phyloP scores from a whole-genome alignment of 768 basidiomycete genomes.

The Leccinum obscurum region DNA sequence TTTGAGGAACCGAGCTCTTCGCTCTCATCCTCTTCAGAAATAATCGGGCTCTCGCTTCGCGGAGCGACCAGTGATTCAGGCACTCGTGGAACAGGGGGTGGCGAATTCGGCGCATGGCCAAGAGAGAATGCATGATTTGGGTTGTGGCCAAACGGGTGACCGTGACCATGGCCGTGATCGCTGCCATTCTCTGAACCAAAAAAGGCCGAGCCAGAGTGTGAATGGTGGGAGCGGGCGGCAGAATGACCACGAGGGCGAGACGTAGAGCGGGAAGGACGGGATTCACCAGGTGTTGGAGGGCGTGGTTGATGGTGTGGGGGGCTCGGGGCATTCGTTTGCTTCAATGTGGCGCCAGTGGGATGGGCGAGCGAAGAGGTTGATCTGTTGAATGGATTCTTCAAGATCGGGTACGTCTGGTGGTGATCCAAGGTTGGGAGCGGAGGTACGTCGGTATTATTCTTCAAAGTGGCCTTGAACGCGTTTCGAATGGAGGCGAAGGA shows the following conservation, averaged over 20 bases:
- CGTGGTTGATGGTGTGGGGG: slow-evolving; percentile 50
- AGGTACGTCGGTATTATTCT: slow-evolving; percentile 62
- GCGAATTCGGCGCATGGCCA: slow-evolving; percentile 46
- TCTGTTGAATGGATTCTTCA: slow-evolving; percentile 82
- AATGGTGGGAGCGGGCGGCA: slow-evolving; percentile 71
- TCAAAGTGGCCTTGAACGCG: slow-evolving; percentile 67
- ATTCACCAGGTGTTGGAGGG: slow-evolving; percentile 59
- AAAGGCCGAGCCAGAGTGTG: slow-evolving; percentile 73
- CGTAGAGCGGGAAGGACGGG: slow-evolving; percentile 31
- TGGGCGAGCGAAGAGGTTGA: slow-evolving; percentile 74
- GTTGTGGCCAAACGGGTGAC: slow-evolving; percentile 34
- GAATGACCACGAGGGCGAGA: slow-evolving; percentile 58
- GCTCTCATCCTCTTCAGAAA: slow-evolving; percentile 67
- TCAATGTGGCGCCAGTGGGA: slow-evolving; percentile 39
- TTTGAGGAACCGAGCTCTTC: slow-evolving; percentile 63
- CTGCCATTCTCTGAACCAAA: slow-evolving; percentile 71
- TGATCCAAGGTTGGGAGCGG: slow-evolving; percentile 72
- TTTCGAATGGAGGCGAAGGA: slow-evolving; percentile 87
- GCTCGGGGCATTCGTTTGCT: slow-evolving; percentile 44
- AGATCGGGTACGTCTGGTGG: slow-evolving; percentile 62
- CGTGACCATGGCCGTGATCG: slow-evolving; percentile 53
- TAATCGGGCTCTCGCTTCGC: slow-evolving; percentile 51
- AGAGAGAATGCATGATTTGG: slow-evolving; percentile 26
- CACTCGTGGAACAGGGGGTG: slow-evolving; percentile 78
- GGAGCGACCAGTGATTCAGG: slow-evolving; percentile 57